Conservation (phyloP, 2,329 filamentous ascomycete species). For the Aspergillus sp. region DNA sequence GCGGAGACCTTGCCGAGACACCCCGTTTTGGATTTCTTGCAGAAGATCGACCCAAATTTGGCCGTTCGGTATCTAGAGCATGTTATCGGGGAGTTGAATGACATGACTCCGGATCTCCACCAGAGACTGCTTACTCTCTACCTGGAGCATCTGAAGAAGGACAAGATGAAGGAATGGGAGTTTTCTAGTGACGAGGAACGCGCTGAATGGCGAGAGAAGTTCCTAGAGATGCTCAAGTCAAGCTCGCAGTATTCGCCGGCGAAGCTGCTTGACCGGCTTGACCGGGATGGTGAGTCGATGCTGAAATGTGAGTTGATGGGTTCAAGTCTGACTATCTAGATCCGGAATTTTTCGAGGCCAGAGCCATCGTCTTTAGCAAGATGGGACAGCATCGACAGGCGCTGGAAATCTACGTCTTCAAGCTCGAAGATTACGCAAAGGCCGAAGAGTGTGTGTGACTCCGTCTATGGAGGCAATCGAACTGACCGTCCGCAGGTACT, state of each 20-base stretch:
- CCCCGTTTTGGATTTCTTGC: slow-evolving; percentile 71
- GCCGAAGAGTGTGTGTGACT: slow-evolving; percentile 75
- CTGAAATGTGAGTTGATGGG: background rate
- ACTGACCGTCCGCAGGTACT: slow-evolving; percentile 63
- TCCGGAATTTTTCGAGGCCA: slow-evolving; percentile 79
- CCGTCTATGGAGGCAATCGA: background rate
- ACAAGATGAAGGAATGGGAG: slow-evolving; percentile 37
- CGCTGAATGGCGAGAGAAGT: slow-evolving; percentile 60
- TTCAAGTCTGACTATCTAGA: slow-evolving; percentile 52
- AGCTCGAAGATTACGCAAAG: slow-evolving; percentile 79
- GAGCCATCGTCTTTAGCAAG: slow-evolving; percentile 86
- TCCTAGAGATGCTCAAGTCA: slow-evolving; percentile 72
- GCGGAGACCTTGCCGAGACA: slow-evolving; percentile 83
- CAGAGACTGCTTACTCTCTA: slow-evolving; percentile 76
- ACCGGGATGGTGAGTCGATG: slow-evolving; percentile 66
- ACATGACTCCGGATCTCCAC: slow-evolving; percentile 82
- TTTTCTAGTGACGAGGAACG: slow-evolving; percentile 47
- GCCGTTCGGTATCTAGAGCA: slow-evolving; percentile 87
- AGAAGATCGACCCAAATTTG: slow-evolving; percentile 65
- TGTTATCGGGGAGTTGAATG: slow-evolving; percentile 81
- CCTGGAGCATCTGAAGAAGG: slow-evolving; percentile 52
- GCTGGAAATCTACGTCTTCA: slow-evolving; percentile 96
- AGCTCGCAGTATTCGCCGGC: slow-evolving; percentile 79
- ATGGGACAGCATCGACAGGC: slow-evolving; percentile 96
- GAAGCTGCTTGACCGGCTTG: slow-evolving; percentile 74